Base-by-base conservation (phyloP, 1,284 basidiomycete genomes). In the Trametes hirsuta region DNA sequence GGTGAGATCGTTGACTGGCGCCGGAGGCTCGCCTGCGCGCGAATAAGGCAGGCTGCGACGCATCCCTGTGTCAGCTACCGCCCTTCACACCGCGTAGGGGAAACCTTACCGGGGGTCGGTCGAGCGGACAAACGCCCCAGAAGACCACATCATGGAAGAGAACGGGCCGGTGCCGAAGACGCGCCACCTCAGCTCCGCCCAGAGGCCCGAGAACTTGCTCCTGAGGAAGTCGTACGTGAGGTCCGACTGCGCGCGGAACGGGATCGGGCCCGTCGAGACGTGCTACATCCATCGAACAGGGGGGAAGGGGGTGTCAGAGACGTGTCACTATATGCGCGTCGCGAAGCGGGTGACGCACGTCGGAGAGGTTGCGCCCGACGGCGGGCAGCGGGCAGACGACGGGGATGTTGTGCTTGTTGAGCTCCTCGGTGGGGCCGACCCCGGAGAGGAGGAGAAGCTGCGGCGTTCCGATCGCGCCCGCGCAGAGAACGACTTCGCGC, bases 401-500 rank as follows among this genome's bases (percentile, higher is more conserved):
- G 2, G 63, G 59, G 12, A 76, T 71, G 14, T 63, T 63, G 22
- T 64, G 54, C 30, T 66, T 51, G 15, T 64, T 48, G 4, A 64
- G 46, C 8, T 55, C 47, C 4, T 15, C 46, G 1, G 48, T 37
- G 6, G 63, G 56, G 6, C 63, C 63, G 24, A 64, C n/a, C 8
- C 62, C 59, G 8, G 62, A 64, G 5, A 61, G 30, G 42, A 62
- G 40, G 3, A 64, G 56, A 1, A 64, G 36, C 39, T 59, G 52
- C 5, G 76, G 76, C 4, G 74, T 70, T 49, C 72, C 64, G 49
- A 76, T 61, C 3, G 73, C 59, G 6, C 74, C 76, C 14, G 71
- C 70, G 58, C 71, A 69, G 2, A 77, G 60, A 46, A 68, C 61
- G 50, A 71, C 66, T 48, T 70, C 68, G 30, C 59, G 57, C 6